phyloP scores from a whole-genome alignment of 2,329 filamentous ascomycete species.

The Cladosporium cucumerinum region DNA sequence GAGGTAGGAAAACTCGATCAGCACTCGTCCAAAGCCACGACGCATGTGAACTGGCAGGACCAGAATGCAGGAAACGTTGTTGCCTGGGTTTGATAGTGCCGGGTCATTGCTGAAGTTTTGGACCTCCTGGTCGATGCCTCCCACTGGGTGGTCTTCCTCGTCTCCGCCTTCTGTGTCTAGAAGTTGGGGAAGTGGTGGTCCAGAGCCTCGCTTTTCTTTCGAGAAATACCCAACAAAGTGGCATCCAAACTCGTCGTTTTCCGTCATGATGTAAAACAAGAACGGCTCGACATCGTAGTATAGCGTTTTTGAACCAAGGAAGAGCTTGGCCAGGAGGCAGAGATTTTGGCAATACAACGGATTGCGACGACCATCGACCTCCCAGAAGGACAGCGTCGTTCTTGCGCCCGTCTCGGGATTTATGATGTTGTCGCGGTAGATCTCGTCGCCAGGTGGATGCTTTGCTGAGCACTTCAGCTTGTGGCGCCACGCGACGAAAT shows the following conservation, averaged over 20 bases:
- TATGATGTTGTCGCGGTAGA: conserved; percentile 85
- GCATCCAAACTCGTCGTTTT: conserved; percentile 85
- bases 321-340: conserved; percentile 91
- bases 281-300: conserved; percentile 99
- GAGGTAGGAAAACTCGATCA: conserved; percentile 98
- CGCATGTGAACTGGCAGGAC: conserved; percentile 95
- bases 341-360: conserved; percentile 98
- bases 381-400: conserved; percentile 71
- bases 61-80: conserved; percentile 96
- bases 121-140: conserved; percentile 24
- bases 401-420: conserved; percentile 35
- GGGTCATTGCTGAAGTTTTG: conserved; percentile 23
- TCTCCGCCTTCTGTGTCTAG: conserved; percentile 29
- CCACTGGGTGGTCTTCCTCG: conserved; percentile 19
- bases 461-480: conserved; percentile 94
- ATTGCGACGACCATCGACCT: conserved; percentile 95
- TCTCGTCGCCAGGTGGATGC: conserved; percentile 95
- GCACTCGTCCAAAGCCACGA: conserved; percentile 91
- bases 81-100: conserved; percentile 45
- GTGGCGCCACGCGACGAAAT: conserved; percentile 96
- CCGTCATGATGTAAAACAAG: conserved; percentile 94
- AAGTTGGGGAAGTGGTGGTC: conserved; percentile 66
- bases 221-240: conserved; percentile 99
- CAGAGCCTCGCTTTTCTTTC: conserved; percentile 75
- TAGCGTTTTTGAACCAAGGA: conserved; percentile 95